Evolutionary conservation across 768 basidiomycete genomes (phyloP).

Genomic region (Suillus plorans): DNA sequence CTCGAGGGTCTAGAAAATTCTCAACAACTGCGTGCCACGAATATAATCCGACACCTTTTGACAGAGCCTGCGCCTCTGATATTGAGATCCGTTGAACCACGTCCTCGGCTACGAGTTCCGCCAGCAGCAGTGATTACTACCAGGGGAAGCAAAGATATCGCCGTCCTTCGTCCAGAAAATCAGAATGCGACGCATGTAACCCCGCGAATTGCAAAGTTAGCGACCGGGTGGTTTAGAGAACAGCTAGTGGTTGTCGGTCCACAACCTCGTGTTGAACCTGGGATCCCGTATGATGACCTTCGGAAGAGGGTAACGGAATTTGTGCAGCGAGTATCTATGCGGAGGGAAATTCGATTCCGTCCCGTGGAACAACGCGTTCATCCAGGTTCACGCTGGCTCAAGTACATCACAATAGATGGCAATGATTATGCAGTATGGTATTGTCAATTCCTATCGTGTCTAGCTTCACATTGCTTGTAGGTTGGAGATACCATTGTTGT

Average conservation of each 20-base stretch:
- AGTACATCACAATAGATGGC: slow-evolving; percentile 42
- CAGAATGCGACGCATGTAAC: slow-evolving; percentile 64
- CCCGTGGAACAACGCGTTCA: slow-evolving; percentile 33
- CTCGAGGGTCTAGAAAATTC: slow-evolving; percentile 24
- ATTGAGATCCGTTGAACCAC: slow-evolving; percentile 12
- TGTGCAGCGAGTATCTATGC: slow-evolving; percentile 17
- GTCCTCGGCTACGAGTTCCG: not conserved
- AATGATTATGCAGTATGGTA: slow-evolving; percentile 42
- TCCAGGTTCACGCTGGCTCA: slow-evolving; percentile 35
- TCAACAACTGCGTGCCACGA: slow-evolving; percentile 21
- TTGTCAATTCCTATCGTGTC: not conserved
- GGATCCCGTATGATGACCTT: slow-evolving; percentile 14
- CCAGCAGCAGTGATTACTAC: slow-evolving; percentile 10
- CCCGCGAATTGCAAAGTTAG: slow-evolving; percentile 52
- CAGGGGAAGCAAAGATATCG: slow-evolving; percentile 51
- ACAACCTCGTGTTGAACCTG: slow-evolving; percentile 24
- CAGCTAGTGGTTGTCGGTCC: slow-evolving; percentile 53
- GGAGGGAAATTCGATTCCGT: slow-evolving; percentile 19
- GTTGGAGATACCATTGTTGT: slow-evolving; percentile 63
- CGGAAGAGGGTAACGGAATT: slow-evolving; percentile 20
- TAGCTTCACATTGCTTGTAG: slow-evolving; percentile 33
- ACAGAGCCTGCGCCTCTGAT: slow-evolving; percentile 9
- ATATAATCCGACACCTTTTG: slow-evolving; percentile 21
- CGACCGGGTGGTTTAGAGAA: slow-evolving; percentile 53
- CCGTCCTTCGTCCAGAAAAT: slow-evolving; percentile 53